A percentile compares a stretch with the other conserved stretches of the same genome.
Conservation (phyloP, 176 grass and related monocot genomes). For the Eremochloa ophiuroides region DNA sequence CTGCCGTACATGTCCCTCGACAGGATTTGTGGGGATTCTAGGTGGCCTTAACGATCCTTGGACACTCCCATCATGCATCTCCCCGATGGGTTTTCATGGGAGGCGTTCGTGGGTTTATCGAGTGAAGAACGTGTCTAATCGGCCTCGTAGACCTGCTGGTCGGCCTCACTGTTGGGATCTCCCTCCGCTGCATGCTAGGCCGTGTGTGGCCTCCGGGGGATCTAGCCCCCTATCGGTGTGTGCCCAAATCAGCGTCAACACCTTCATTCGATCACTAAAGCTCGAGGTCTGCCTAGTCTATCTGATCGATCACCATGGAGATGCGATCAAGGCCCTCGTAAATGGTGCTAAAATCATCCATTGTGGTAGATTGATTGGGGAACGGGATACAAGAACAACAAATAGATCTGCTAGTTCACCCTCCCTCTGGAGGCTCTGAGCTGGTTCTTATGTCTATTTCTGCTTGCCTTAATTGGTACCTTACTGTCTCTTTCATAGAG, state of each 20-base stretch:
- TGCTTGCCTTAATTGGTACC: background rate
- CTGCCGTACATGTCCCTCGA: background rate
- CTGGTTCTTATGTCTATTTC: background rate
- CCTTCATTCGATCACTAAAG: background rate
- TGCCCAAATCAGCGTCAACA: background rate
- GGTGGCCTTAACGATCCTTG: background rate
- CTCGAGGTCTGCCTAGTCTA: background rate
- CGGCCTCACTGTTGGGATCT: background rate
- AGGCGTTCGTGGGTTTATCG: background rate
- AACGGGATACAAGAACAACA: background rate
- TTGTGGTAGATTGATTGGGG: background rate
- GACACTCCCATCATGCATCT: background rate
- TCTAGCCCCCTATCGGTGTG: background rate
- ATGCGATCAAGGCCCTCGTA: background rate
- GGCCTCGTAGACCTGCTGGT: background rate
- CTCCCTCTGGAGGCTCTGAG: background rate
- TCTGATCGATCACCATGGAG: background rate
- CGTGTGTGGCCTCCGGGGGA: background rate
- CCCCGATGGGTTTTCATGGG: background rate
- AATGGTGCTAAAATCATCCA: too few species aligned
- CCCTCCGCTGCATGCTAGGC: background rate
- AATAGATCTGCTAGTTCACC: background rate
- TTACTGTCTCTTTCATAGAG: background rate
- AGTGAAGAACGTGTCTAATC: background rate
- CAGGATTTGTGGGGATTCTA: background rate